Evolutionary conservation across 495 filamentous ascomycete genomes (phyloP), one percentile per base, ranked within the genome.

Genomic region (Aspergillus incahuasiensis): DNA sequence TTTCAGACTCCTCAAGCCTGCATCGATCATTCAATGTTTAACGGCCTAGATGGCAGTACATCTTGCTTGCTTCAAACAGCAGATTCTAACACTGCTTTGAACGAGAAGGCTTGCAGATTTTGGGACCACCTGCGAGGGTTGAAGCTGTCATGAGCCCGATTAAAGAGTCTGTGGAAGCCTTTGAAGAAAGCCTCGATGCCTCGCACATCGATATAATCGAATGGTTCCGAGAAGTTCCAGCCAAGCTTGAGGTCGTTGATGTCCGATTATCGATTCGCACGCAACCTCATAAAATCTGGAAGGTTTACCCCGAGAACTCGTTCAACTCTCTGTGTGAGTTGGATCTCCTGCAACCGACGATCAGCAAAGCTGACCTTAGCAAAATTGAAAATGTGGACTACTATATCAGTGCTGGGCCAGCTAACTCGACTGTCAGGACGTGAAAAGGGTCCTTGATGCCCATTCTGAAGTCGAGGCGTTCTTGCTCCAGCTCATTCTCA

Each of bases 401-500:
- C 55, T 59, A 39, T 25, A 20, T n/a, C n/a, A n/a, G n/a, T n/a
- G n/a, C n/a, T n/a, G n/a, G n/a, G n/a, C n/a, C n/a, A n/a, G n/a
- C n/a, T n/a, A n/a, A n/a, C n/a, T n/a, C 45, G 16, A 1, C 3
- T 8, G 41, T 46, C 13, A 47, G 28, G 13, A 54, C 28, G n/a
- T 35, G 60, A 73, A 39, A 74, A 73, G 60, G 85, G 76, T 15
- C n/a, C 19, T 3, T 6, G 25, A 5, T 19, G 45, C 35, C n/a
- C 45, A 7, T 16, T 28, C 19, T 54, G 53, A 87, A 66, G 48
- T 87, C 84, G 54, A 87, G 76, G 28, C 86, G 76, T 48, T 87
- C 83, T 61, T 86, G 81, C 65, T 89, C 84, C 9, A 66, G 66
- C 51, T 67, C 59, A 28, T 67, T 62, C 30, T 67, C 64, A 13